Conservation (phyloP, 352 stramenopile genomes). For the Phytophthora idaei region DNA sequence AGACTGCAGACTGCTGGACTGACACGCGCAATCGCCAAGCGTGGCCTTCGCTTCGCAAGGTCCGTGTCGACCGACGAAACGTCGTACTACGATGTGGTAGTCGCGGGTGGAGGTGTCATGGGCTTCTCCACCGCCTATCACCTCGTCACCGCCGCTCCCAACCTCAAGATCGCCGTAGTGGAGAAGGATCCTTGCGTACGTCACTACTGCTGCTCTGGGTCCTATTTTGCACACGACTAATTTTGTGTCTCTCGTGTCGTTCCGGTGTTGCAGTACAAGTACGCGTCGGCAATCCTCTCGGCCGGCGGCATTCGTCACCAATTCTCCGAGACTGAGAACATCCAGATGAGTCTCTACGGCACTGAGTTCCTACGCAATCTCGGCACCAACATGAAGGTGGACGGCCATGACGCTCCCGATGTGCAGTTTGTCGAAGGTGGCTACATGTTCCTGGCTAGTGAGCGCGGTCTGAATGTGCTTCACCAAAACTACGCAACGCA, state of each 20-base stretch:
- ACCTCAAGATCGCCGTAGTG: constrained; percentile 75
- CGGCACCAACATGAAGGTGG: constrained; percentile 56
- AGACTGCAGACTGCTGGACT: constrained; percentile 32
- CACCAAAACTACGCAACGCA: constrained; percentile 58
- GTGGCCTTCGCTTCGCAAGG: constrained; percentile 33
- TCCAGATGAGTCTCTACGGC: constrained; percentile 83
- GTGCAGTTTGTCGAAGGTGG: constrained; percentile 82
- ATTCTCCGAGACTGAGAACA: constrained; percentile 79
- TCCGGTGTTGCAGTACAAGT: constrained; percentile 70
- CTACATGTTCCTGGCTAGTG: constrained; percentile 81
- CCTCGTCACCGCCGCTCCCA: constrained; percentile 64
- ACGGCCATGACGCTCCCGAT: constrained; percentile 61
- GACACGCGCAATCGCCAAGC: constrained; percentile 15
- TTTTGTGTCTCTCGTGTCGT: neutral
- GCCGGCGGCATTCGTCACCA: constrained; percentile 82
- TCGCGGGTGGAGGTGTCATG: constrained; percentile 83
- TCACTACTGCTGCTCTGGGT: neutral
- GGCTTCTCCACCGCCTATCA: constrained; percentile 89
- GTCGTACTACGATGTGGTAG: constrained; percentile 78
- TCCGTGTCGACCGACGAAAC: constrained; percentile 26
- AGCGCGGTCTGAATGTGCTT: constrained; percentile 63
- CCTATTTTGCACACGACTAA: constrained; percentile 11
- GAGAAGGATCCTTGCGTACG: constrained; percentile 74
- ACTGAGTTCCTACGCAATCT: constrained; percentile 69
- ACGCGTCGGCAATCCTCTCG: constrained; percentile 79